phyloP scores from a whole-genome alignment of 1,139 yeast genomes.

The Protomyces arabidopsidicola region DNA sequence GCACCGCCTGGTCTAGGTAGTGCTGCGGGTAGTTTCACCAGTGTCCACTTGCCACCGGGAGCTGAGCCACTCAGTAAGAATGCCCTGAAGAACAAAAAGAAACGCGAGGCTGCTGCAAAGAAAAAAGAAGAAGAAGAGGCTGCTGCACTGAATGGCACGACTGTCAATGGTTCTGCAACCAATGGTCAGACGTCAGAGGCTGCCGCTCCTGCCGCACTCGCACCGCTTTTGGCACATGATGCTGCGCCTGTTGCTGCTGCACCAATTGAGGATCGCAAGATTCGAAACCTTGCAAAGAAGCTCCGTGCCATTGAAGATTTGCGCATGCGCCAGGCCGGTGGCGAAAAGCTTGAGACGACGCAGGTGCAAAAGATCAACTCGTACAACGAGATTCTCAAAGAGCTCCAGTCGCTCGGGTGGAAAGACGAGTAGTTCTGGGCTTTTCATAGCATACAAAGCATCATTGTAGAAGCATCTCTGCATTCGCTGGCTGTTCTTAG shows the following conservation, averaged over 20 bases:
- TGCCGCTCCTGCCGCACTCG: background rate
- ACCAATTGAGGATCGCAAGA: slow-evolving; percentile 62
- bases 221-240: background rate
- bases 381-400: slow-evolving; percentile 46
- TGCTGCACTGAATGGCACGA: slow-evolving; percentile 29
- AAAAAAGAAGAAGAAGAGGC: slow-evolving; percentile 38
- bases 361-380: slow-evolving; percentile 85
- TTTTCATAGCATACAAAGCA: no score
- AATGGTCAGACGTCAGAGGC: background rate
- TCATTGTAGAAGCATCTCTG: no score
- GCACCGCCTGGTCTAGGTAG: slow-evolving; percentile 29
- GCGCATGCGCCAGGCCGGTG: slow-evolving; percentile 76
- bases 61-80: slow-evolving; percentile 47
- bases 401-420: slow-evolving; percentile 33
- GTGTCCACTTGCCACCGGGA: slow-evolving; percentile 38
- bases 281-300: slow-evolving; percentile 83
- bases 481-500: no score
- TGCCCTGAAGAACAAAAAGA: slow-evolving; percentile 71
- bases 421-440: slow-evolving; percentile 24
- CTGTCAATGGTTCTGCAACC: background rate
- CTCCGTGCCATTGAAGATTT: slow-evolving; percentile 87
- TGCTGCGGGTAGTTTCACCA: slow-evolving; percentile 36
- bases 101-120: slow-evolving; percentile 62
- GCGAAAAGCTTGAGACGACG: slow-evolving; percentile 85
- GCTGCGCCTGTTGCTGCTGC: slow-evolving; percentile 32